A percentile compares a stretch with the other conserved stretches of the same genome.
Evolutionary conservation across 306 rosid species (phyloP).

Genomic region (Prunus persica): Prunus_persica_NCBIv2 NC_034014.1:24631001-24631500

Average conservation of each 20-base stretch:
- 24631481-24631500: no score
- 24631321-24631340: no score
- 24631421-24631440: background rate
- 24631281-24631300: background rate
- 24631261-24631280: background rate
- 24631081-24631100: slow-evolving; percentile 48
- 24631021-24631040: slow-evolving; percentile 88
- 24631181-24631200: background rate
- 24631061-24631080: slow-evolving; percentile 49
- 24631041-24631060: slow-evolving; percentile 61
- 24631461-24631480: no score
- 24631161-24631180: slow-evolving; percentile 50
- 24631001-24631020: slow-evolving; percentile 74
- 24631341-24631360: no score
- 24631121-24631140: slow-evolving; percentile 88
- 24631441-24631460: no score
- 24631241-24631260: background rate
- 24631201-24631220: no score
- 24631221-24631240: background rate
- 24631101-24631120: slow-evolving; percentile 73
- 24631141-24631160: slow-evolving; percentile 64
- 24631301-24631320: background rate
- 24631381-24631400: no score
- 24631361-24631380: background rate
- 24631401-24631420: background rate